phyloP scores from a whole-genome alignment of 768 basidiomycete species.

The Pisolithus orientalis region DNA sequence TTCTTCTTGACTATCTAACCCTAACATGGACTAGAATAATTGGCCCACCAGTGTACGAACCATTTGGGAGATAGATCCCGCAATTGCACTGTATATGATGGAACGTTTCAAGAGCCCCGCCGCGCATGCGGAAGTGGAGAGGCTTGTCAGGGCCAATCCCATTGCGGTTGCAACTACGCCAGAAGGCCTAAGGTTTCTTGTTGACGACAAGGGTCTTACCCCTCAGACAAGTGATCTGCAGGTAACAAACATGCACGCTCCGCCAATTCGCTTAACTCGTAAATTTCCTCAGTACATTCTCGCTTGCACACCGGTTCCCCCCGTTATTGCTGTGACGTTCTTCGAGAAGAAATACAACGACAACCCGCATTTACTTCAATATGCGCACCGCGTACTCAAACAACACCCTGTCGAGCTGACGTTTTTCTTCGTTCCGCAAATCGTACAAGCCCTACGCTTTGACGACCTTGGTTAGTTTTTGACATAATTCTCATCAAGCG shows the following conservation, averaged over 20 bases:
- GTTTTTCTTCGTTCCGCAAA: constrained; percentile 98
- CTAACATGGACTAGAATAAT: constrained; percentile 33
- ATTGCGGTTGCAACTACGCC: constrained; percentile 64
- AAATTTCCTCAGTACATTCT: constrained; percentile 62
- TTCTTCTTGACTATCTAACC: neutral
- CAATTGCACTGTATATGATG: constrained; percentile 74
- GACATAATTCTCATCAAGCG: neutral
- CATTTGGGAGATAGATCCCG: constrained; percentile 79
- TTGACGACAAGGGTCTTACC: constrained; percentile 65
- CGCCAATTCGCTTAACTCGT: neutral
- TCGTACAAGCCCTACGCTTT: constrained; percentile 90
- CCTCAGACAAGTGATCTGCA: constrained; percentile 63
- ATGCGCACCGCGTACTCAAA: constrained; percentile 90
- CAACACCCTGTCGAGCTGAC: constrained; percentile 92
- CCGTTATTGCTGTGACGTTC: constrained; percentile 71
- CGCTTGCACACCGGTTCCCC: constrained; percentile 85
- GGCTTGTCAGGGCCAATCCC: constrained; percentile 69
- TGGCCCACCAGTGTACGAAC: constrained; percentile 68
- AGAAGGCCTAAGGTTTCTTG: constrained; percentile 74
- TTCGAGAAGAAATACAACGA: constrained; percentile 82
- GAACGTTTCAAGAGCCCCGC: constrained; percentile 77
- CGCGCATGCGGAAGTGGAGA: constrained; percentile 67
- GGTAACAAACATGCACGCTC: constrained; percentile 35
- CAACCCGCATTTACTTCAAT: constrained; percentile 86
- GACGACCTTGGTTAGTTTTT: constrained; percentile 70